phyloP scores from a whole-genome alignment of 2,329 filamentous ascomycete species.

The Aureobasidium sp. region DNA sequence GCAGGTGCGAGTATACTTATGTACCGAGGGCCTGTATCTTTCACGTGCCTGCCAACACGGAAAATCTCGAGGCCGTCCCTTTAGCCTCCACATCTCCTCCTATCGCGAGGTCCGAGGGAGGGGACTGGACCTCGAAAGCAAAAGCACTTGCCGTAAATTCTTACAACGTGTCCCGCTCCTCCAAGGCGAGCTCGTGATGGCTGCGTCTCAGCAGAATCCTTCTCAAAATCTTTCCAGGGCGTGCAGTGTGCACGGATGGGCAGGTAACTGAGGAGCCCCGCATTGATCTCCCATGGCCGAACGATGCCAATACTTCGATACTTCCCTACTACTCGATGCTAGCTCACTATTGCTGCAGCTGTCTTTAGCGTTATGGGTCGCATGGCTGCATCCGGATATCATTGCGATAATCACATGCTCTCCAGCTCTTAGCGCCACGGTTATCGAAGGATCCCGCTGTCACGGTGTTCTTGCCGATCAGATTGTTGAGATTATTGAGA shows the following conservation, averaged over 20 bases:
- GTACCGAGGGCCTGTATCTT: neutral
- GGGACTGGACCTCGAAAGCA: constrained; percentile 2
- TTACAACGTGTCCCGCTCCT: neutral
- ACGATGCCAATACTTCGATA: constrained; percentile 8
- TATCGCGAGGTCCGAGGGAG: constrained; percentile 9
- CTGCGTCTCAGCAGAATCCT: constrained; percentile 12
- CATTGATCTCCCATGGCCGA: neutral
- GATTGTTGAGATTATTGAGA: neutral
- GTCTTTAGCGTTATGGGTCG: neutral
- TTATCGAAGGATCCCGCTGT: neutral
- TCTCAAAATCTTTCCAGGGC: constrained; percentile 1
- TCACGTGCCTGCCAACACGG: constrained; percentile 8
- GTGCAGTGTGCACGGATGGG: neutral
- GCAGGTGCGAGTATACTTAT: constrained; percentile 13
- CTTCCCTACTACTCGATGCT: neutral
- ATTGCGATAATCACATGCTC: constrained; percentile 4
- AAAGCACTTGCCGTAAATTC: neutral
- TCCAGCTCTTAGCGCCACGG: constrained; percentile 1
- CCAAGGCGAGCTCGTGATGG: neutral
- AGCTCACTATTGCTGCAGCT: neutral
- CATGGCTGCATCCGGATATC: neutral
- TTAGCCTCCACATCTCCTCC: constrained; percentile 8
- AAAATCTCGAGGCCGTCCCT: constrained; percentile 7
- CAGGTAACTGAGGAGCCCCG: neutral
- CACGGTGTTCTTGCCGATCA: neutral